These are phyloP conservation scores for Rhizoclosmatium globosum DNA, from an alignment of 192 early-diverging fungal species.

Conservation along the genomic window DNA sequence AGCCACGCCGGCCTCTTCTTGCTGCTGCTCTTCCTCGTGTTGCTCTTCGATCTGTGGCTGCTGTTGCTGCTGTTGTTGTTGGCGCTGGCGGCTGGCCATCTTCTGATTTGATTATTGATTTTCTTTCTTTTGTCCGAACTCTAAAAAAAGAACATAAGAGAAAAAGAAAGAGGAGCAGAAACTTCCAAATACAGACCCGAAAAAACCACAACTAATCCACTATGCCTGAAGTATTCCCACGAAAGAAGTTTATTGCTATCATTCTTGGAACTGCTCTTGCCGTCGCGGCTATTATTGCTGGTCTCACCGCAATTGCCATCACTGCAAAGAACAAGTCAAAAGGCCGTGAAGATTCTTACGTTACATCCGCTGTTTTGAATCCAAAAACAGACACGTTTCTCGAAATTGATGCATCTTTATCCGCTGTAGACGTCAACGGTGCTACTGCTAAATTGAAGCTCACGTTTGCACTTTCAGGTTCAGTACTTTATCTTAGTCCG, in stretches of 20 bases:
- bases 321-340: background rate
- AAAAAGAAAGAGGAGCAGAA: background rate
- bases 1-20: constrained; percentile 54
- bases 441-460: background rate
- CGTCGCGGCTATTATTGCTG: background rate
- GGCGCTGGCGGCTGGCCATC: constrained; percentile 13
- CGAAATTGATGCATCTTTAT: background rate
- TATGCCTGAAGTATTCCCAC: no score
- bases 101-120: no score
- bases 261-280: background rate
- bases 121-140: no score
- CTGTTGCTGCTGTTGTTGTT: constrained; percentile 21
- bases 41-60: constrained; percentile 1
- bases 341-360: background rate
- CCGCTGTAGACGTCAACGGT: background rate
- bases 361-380: background rate
- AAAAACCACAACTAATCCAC: no score
- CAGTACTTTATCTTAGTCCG: no score
- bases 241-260: background rate
- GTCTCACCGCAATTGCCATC: background rate
- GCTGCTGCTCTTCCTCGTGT: constrained; percentile 53
- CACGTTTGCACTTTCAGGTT: background rate
- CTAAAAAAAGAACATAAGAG: background rate
- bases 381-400: background rate
- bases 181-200: no score